Percentiles rank a stretch among this genome's conserved stretches.
Evolutionary conservation across 169 alveolate species (phyloP).

Genomic region (Plasmodium gonderi): DNA sequence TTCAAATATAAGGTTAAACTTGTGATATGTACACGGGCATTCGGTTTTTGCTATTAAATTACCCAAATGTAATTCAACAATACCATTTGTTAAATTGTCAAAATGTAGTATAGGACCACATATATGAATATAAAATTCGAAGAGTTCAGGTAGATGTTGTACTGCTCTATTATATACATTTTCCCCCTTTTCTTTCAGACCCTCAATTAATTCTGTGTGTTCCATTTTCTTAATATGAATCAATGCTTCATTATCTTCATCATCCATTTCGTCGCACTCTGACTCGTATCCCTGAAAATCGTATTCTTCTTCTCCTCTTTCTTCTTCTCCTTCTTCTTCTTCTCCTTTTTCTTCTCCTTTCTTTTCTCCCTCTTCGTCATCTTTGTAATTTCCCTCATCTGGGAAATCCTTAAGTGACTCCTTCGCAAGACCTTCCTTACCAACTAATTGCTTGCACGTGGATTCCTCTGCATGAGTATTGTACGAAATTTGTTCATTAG

Average conservation of each 20-base stretch:
- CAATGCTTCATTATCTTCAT: constrained; percentile 48
- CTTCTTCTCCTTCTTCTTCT: neutral
- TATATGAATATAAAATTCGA: constrained; percentile 77
- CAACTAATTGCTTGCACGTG: too few species aligned
- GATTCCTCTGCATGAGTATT: too few species aligned
- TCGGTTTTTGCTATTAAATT: constrained; percentile 83
- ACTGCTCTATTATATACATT: constrained; percentile 75
- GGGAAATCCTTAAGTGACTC: neutral
- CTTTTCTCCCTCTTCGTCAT: neutral
- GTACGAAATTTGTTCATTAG: too few species aligned
- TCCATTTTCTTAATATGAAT: constrained; percentile 52
- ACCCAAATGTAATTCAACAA: constrained; percentile 86
- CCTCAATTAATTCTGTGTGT: constrained; percentile 68
- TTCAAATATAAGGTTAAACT: constrained; percentile 83
- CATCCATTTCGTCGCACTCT: constrained; percentile 41
- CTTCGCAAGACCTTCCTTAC: neutral
- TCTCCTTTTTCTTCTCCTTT: neutral
- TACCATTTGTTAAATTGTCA: constrained; percentile 81
- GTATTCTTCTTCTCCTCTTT: neutral
- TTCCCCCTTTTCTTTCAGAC: constrained; percentile 75
- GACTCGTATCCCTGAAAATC: constrained; percentile 18
- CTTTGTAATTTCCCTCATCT: constrained; percentile 18
- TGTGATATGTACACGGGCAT: constrained; percentile 83
- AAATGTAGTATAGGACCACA: constrained; percentile 85
- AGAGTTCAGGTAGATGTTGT: constrained; percentile 74